These are phyloP conservation scores for Chaetomiaceae sp. DNA, from an alignment of 2,329 filamentous ascomycete genomes.

Conservation along the genomic window DNA sequence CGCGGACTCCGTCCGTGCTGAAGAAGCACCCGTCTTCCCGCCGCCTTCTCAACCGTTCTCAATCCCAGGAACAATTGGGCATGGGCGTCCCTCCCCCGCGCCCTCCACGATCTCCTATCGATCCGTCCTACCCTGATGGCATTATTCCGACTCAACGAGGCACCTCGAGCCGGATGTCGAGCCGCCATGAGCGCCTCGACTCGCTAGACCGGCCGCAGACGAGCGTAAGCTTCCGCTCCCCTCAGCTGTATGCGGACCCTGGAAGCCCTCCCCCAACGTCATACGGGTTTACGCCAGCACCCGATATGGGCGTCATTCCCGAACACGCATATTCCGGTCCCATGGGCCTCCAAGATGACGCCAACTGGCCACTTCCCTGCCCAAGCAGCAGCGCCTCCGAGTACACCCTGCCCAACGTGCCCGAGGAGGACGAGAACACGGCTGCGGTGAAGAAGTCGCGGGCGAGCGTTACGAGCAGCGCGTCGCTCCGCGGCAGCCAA, in stretches of 20 bases:
- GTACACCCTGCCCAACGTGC: conserved; percentile 52
- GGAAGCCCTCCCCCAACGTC: conserved; percentile 26
- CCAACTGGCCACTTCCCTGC: conserved; percentile 42
- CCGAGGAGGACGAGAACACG: conserved; percentile 57
- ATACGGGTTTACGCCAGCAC: conserved; percentile 29
- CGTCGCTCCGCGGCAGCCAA: conserved; percentile 51
- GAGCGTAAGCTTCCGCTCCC: conserved; percentile 42
- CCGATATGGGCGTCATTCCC: conserved; percentile 25
- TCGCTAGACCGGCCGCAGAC: conserved; percentile 43
- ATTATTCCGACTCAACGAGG: conserved; percentile 49
- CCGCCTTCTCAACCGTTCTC: conserved; percentile 40
- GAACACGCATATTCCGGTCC: conserved; percentile 36
- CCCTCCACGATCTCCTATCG: conserved; percentile 46
- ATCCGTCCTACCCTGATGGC: conserved; percentile 30
- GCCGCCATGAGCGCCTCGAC: conserved; percentile 42
- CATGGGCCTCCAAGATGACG: conserved; percentile 38
- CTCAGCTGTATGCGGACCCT: conserved; percentile 31
- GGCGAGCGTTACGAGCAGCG: conserved; percentile 45
- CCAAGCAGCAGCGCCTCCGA: conserved; percentile 37
- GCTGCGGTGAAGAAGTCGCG: conserved; percentile 37
- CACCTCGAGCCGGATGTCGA: conserved; percentile 48
- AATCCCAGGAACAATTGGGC: conserved; percentile 49
- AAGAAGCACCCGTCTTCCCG: conserved; percentile 31
- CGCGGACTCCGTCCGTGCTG: conserved; percentile 28
- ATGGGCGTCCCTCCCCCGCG: conserved; percentile 40